Conservation (phyloP, 108 stramenopile species). For the Nitzschia palea region DNA sequence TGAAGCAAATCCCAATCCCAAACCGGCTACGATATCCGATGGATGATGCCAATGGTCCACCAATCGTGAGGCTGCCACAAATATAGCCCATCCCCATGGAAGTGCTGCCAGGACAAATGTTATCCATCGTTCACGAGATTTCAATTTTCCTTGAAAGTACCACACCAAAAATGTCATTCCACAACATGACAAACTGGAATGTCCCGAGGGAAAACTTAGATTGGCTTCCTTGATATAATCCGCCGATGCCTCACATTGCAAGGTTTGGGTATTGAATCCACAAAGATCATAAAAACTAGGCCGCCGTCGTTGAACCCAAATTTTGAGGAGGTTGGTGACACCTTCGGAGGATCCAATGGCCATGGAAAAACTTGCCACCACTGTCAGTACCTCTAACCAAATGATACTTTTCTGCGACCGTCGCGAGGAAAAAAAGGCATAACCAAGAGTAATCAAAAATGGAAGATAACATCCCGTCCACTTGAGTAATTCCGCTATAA, state of each 20-base stretch:
- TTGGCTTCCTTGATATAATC: conserved; percentile 60
- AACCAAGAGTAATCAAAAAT: conserved; percentile 10
- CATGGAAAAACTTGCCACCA: conserved; percentile 46
- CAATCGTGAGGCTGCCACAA: conserved; percentile 49
- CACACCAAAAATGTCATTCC: conserved; percentile 65
- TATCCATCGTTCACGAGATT: not conserved
- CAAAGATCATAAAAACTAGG: conserved; percentile 86
- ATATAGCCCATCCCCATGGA: conserved; percentile 40
- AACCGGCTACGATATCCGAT: conserved; percentile 74
- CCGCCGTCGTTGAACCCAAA: conserved; percentile 65
- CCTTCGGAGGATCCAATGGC: conserved; percentile 69
- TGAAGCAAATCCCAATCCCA: conserved; percentile 53
- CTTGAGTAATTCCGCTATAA: conserved; percentile 17
- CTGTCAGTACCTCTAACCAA: conserved; percentile 39
- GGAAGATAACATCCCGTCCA: conserved; percentile 24
- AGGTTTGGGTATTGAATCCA: conserved; percentile 50
- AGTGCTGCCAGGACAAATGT: conserved; percentile 5
- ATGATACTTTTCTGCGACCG: not conserved
- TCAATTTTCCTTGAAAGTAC: conserved; percentile 48
- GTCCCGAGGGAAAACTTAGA: conserved; percentile 80
- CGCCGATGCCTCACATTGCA: conserved; percentile 49
- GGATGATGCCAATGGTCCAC: conserved; percentile 88
- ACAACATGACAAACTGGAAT: conserved; percentile 63
- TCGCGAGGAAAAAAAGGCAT: conserved; percentile 8
- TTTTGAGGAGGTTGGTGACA: conserved; percentile 63